Conservation (phyloP, 169 alveolate genomes). For the Babesia sp. region DNA sequence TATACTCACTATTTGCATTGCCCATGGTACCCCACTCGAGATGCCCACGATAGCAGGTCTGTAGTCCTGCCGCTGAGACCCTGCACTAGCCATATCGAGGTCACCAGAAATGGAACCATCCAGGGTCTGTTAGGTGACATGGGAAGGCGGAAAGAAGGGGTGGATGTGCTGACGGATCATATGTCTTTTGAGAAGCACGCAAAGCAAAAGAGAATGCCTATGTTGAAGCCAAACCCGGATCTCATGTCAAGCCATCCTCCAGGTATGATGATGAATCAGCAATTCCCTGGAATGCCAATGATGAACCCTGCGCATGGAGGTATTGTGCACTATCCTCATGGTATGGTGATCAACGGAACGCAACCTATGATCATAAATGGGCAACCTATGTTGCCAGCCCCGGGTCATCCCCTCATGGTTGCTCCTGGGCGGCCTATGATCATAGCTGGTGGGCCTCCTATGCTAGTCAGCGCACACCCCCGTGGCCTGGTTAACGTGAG, state of each 20-base stretch:
- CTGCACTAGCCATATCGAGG: conserved; percentile 44
- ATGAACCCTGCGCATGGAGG: conserved; percentile 1
- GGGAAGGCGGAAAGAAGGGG: neutral
- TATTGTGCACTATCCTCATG: conserved; percentile 6
- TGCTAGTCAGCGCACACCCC: conserved; percentile 5
- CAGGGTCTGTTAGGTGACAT: neutral
- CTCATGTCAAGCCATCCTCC: neutral
- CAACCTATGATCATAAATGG: conserved; percentile 13
- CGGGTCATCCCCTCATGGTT: neutral
- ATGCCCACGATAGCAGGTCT: neutral
- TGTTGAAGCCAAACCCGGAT: neutral
- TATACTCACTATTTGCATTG: conserved; percentile 52
- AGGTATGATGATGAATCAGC: neutral
- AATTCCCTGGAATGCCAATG: conserved; percentile 2
- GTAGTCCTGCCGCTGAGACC: conserved; percentile 40
- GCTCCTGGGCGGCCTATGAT: conserved; percentile 6
- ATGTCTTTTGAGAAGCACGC: neutral
- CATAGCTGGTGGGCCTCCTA: neutral
- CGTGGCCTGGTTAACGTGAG: neutral
- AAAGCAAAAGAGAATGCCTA: neutral
- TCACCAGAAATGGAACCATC: conserved; percentile 47
- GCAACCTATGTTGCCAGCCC: neutral
- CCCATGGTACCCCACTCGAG: conserved; percentile 24
- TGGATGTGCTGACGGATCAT: neutral
- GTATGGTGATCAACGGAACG: conserved; percentile 2